A percentile compares a stretch with the other conserved stretches of the same genome.
These are phyloP conservation scores for Gentiana straminea DNA, from an alignment of 257 asterid genomes.

Conservation along the genomic window DNA sequence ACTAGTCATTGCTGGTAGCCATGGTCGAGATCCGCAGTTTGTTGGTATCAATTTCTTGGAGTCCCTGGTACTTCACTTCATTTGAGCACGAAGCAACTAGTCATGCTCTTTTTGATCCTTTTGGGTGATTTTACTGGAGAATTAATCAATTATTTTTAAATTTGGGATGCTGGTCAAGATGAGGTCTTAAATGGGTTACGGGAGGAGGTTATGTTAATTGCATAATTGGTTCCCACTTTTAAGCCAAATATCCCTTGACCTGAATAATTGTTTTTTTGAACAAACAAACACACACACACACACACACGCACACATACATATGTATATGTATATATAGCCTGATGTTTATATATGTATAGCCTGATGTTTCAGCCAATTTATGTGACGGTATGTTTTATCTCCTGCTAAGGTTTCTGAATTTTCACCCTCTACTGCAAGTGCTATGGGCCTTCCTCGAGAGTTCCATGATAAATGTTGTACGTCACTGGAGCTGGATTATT, in stretches of 20 bases:
- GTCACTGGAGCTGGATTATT: constrained; percentile 70
- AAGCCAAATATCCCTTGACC: too few species aligned
- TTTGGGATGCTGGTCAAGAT: not conserved
- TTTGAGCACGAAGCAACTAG: too few species aligned
- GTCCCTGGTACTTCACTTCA: constrained; percentile 43
- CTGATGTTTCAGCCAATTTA: not conserved
- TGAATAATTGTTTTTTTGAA: too few species aligned
- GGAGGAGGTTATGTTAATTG: not conserved
- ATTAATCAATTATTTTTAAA: not conserved
- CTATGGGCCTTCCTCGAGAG: constrained; percentile 96
- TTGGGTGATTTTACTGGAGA: too few species aligned
- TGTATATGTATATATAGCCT: too few species aligned
- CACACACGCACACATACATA: too few species aligned
- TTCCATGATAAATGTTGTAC: constrained; percentile 76
- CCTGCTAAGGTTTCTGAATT: constrained; percentile 76
- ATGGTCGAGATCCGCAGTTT: constrained; percentile 67
- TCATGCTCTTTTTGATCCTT: too few species aligned
- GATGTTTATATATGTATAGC: not conserved
- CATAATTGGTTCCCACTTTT: too few species aligned
- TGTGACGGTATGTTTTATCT: not conserved
- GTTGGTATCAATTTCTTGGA: constrained; percentile 68
- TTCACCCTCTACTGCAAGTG: constrained; percentile 78
- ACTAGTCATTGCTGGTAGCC: constrained; percentile 63
- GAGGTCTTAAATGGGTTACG: not conserved
- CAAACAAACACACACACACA: too few species aligned